Evolutionary conservation across 805 yeast species (phyloP), one percentile per base, ranked within the genome.

Genomic region (Wickerhamomyces chaumierensis): DNA sequence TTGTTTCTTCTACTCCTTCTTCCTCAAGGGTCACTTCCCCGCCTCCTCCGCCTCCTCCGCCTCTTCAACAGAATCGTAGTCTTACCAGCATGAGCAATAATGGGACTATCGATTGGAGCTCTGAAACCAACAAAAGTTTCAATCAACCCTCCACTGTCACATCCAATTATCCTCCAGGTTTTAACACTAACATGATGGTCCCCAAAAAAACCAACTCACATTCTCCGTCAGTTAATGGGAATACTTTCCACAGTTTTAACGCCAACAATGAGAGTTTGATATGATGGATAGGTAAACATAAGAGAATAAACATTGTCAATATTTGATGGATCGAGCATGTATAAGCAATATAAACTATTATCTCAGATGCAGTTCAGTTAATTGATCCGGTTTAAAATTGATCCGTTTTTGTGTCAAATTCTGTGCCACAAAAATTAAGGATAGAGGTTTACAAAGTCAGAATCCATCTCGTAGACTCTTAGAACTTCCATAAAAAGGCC

Each of bases 1-100:
- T 55, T 37, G 59, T 55, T 29, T 55, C 53, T 15, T 25, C 29
- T 5, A 57, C 58, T 18, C 58, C 59, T 29, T 47, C 57, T 3
- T 42, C n/a, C n/a, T n/a, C 57, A 2, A 39, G 49, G 13, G 38
- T 44, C 0, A 33, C 51, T 12, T 47, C 58, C 14, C 40, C 44
- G 17, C 32, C 37, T 25, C 40, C 33, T 18, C 18, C 23, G 9
- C 23, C 23, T 12, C 46, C 58, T 14, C 40, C 44, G 17, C 32
- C 37, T 25, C 40, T 29, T 18, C 18, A 6, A 21, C 23, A n/a
- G n/a, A n/a, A n/a, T n/a, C 23, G 9, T 9, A 21, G 23, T 21
- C 23, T 21, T 7, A 21, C 9, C 6, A 7, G 23, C 6, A 21
- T 21, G 9, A 6, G 32, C 21, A 35, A 34, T 27, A 36, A 27